Evolutionary conservation across 2,329 filamentous ascomycete genomes (phyloP).

Genomic region (Sclerotiophoma versabilis): DNA sequence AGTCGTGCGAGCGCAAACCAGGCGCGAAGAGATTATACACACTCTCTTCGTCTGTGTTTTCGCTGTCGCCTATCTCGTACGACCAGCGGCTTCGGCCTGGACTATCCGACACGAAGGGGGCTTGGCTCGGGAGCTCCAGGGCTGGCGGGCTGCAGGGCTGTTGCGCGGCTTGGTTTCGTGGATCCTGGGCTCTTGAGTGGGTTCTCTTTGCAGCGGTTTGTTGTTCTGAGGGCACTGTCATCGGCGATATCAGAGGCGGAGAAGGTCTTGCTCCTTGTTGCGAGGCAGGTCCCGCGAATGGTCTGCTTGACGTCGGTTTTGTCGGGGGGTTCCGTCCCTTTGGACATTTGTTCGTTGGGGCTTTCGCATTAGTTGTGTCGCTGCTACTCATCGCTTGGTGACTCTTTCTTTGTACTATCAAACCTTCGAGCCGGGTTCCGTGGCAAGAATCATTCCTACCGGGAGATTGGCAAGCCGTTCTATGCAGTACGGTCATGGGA

Average conservation of each 20-base stretch:
- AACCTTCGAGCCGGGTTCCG: background rate
- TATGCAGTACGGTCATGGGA: background rate
- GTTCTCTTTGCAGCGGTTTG: background rate
- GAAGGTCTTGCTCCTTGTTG: too few species aligned
- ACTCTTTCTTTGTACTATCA: background rate
- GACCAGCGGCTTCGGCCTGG: background rate
- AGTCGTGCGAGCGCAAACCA: background rate
- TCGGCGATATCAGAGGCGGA: too few species aligned
- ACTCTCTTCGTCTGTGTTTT: background rate
- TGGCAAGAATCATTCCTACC: background rate
- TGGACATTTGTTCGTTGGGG: background rate
- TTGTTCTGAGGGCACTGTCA: too few species aligned
- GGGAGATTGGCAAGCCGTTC: background rate
- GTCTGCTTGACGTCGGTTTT: background rate
- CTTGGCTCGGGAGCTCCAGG: background rate
- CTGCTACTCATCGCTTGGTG: background rate
- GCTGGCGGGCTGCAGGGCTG: background rate
- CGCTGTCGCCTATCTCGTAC: background rate
- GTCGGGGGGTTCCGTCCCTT: background rate
- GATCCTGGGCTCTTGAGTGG: background rate
- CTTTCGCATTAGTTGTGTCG: background rate
- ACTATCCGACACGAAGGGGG: background rate
- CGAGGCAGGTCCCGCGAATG: background rate
- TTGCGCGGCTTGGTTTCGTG: background rate
- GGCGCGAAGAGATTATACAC: background rate